phyloP scores from a whole-genome alignment of 768 basidiomycete species.

The Tephrocybe sp. region DNA sequence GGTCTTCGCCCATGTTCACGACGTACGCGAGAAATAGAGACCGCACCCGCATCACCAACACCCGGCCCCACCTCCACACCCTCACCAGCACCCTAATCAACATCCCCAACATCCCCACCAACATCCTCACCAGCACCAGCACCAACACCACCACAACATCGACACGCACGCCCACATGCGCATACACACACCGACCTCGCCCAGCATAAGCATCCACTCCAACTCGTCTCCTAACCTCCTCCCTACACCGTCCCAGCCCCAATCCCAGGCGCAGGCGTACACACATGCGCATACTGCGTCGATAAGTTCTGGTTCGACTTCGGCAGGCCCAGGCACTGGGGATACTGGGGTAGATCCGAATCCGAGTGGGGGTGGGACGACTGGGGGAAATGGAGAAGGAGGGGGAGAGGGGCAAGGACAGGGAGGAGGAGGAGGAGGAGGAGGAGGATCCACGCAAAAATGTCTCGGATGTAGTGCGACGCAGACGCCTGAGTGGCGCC shows the following conservation, averaged over 20 bases:
- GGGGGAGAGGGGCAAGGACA: not conserved
- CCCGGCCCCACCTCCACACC: not conserved
- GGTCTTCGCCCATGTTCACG: too few relatives aligned
- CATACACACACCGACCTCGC: not conserved
- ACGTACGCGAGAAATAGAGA: too few relatives aligned
- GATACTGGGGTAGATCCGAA: not conserved
- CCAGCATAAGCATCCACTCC: too few relatives aligned
- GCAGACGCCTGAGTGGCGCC: slow-evolving; percentile 84
- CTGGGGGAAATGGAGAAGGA: slow-evolving; percentile 1
- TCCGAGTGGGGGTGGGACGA: not conserved
- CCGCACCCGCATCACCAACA: slow-evolving; percentile 7
- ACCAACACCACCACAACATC: not conserved
- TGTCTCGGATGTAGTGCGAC: slow-evolving; percentile 83
- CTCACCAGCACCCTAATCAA: not conserved
- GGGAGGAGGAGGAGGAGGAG: slow-evolving; percentile 9
- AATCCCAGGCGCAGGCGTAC: too few relatives aligned
- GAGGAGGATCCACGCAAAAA: slow-evolving; percentile 41
- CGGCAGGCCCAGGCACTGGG: too few relatives aligned
- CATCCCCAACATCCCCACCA: not conserved
- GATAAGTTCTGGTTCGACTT: too few relatives aligned
- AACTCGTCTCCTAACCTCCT: too few relatives aligned
- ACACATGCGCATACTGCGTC: too few relatives aligned
- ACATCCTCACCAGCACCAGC: not conserved
- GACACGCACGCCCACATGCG: not conserved
- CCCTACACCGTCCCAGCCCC: too few relatives aligned